A percentile compares a stretch with the other conserved stretches of the same genome.
These are phyloP conservation scores for Monosporascus sp. DNA, from an alignment of 2,329 filamentous ascomycete genomes.

Conservation along the genomic window DNA sequence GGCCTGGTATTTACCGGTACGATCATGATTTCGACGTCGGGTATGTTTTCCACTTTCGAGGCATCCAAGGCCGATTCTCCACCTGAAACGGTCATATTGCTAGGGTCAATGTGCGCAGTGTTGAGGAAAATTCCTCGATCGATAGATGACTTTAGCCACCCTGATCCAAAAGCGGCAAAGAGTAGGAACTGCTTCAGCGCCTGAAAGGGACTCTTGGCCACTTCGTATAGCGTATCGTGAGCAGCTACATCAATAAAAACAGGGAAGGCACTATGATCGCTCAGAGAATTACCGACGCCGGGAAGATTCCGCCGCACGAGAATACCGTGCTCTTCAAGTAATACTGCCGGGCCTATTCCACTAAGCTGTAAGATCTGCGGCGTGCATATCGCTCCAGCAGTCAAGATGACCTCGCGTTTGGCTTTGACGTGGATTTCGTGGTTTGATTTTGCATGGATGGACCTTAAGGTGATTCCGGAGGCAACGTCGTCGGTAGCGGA, in stretches of 20 bases:
- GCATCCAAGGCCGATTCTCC: too few relatives aligned
- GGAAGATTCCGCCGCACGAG: constrained; percentile 4
- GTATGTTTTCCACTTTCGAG: too few relatives aligned
- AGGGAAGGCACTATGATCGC: constrained; percentile 7
- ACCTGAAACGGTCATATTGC: background rate
- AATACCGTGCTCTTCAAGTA: background rate
- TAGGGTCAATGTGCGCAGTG: background rate
- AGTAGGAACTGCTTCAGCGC: background rate
- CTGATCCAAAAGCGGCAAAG: background rate
- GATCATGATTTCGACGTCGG: too few relatives aligned
- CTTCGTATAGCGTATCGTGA: constrained; percentile 1
- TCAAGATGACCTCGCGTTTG: constrained; percentile 6
- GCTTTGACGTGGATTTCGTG: background rate
- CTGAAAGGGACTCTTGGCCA: constrained; percentile 1
- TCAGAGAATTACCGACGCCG: constrained; percentile 5
- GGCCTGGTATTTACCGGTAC: too few relatives aligned
- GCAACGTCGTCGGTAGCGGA: background rate
- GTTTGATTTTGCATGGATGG: background rate
- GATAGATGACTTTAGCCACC: background rate
- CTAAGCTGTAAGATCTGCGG: constrained; percentile 8
- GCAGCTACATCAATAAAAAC: constrained; percentile 6
- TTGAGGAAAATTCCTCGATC: background rate
- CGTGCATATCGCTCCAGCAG: constrained; percentile 5
- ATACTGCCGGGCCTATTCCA: constrained; percentile 3
- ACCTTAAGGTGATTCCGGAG: constrained; percentile 2